Conservation (phyloP, 2,329 filamentous ascomycete genomes). For the Talaromyces sp. region DNA sequence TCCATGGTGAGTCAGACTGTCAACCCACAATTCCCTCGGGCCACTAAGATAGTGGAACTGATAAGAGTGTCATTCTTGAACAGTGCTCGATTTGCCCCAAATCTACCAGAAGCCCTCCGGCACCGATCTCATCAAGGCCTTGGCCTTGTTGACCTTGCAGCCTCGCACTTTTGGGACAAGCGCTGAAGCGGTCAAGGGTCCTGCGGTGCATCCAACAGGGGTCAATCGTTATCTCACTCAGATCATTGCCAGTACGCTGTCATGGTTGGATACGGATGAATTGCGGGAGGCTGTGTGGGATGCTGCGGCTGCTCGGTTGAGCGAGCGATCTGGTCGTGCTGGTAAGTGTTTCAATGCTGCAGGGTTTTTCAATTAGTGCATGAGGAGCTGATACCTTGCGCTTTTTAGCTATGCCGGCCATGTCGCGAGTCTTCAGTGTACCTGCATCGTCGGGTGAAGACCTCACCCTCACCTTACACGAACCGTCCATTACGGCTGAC, state of each 20-base stretch:
- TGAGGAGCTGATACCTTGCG: constrained; percentile 16
- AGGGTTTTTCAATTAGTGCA: neutral
- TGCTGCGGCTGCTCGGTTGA: constrained; percentile 74
- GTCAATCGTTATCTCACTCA: constrained; percentile 50
- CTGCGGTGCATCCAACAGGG: constrained; percentile 42
- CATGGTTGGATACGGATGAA: constrained; percentile 50
- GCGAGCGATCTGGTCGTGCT: constrained; percentile 80
- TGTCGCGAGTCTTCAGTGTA: constrained; percentile 64
- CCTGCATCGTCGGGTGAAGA: constrained; percentile 47
- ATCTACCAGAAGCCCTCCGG: constrained; percentile 75
- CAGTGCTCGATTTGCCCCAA: constrained; percentile 77
- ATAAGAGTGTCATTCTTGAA: constrained; percentile 30
- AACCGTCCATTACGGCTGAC: constrained; percentile 86
- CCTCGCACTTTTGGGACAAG: constrained; percentile 55
- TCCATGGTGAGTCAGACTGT: constrained; percentile 37
- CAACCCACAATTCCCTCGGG: constrained; percentile 12
- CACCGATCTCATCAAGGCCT: constrained; percentile 63
- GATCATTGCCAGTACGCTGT: constrained; percentile 49
- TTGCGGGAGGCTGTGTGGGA: constrained; percentile 63
- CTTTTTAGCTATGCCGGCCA: constrained; percentile 60
- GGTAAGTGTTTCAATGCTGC: constrained; percentile 45
- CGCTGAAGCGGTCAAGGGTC: constrained; percentile 31
- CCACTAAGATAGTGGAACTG: constrained; percentile 31
- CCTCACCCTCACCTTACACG: constrained; percentile 73
- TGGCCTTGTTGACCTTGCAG: constrained; percentile 67